Evolutionary conservation across 345 rosid genomes (phyloP).

Genomic region (Boechera stricta): DNA sequence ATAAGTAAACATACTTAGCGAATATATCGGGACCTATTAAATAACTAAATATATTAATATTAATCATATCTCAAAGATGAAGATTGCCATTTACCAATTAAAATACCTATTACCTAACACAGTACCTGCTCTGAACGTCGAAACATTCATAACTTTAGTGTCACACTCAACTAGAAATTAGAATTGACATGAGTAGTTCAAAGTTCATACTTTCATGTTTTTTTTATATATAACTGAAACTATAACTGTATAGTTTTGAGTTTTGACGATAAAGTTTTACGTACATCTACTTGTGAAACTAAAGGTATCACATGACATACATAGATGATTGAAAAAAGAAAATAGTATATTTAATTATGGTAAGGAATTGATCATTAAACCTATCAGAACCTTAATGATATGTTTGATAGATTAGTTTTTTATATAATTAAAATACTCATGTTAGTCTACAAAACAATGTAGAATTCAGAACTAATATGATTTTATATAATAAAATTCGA

Average conservation of each 20-base stretch:
- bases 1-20: background rate
- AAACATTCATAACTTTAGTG: slow-evolving; percentile 27
- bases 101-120: slow-evolving; percentile 25
- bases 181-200: slow-evolving; percentile 38
- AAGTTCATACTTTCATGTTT: slow-evolving; percentile 20
- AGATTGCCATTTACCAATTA: slow-evolving; percentile 10
- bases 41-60: background rate
- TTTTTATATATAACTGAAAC: background rate
- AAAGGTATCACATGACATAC: background rate
- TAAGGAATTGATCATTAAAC: background rate
- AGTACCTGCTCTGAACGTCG: slow-evolving; percentile 27
- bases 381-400: too few relatives aligned
- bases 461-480: too few relatives aligned
- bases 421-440: too few relatives aligned
- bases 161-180: slow-evolving; percentile 17
- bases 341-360: background rate
- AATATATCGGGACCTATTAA: background rate
- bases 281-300: background rate
- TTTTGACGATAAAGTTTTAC: slow-evolving; percentile 21
- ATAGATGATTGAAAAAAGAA: background rate
- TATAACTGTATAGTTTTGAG: background rate
- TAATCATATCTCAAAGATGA: background rate
- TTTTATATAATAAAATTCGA: too few relatives aligned
- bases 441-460: too few relatives aligned
- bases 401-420: too few relatives aligned